A percentile compares a stretch with the other conserved stretches of the same genome.
phyloP scores from a whole-genome alignment of 164 flowering plant genomes.

The Stephania cephalantha region DNA sequence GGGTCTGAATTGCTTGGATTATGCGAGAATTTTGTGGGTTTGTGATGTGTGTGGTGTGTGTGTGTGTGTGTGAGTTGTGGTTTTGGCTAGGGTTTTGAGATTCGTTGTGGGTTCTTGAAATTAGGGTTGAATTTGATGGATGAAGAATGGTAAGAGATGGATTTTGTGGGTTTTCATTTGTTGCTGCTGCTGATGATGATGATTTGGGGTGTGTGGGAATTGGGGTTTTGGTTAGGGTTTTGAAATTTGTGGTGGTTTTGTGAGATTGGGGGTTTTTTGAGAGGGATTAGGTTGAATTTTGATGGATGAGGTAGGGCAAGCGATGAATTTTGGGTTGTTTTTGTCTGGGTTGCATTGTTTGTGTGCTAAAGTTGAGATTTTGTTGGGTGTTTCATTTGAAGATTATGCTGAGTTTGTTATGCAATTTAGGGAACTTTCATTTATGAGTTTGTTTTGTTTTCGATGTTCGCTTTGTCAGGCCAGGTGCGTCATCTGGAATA shows the following conservation, averaged over 20 bases:
- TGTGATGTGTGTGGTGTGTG: too few species aligned
- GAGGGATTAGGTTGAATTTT: background rate
- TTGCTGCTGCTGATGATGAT: too few species aligned
- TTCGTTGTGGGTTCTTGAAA: background rate
- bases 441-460: background rate
- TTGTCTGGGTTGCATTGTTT: background rate
- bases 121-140: too few species aligned
- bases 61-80: background rate
- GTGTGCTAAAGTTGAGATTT: background rate
- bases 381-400: background rate
- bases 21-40: background rate
- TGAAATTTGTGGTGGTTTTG: background rate
- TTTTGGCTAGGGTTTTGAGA: background rate
- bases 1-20: background rate
- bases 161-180: background rate
- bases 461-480: slow-evolving; percentile 32
- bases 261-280: background rate
- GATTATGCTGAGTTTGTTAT: background rate
- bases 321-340: background rate
- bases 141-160: too few species aligned
- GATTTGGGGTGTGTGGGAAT: background rate
- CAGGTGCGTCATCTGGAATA: slow-evolving; percentile 84
- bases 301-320: too few species aligned
- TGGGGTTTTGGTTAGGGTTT: background rate
- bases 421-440: background rate